A percentile compares a stretch with the other conserved stretches of the same genome.
phyloP scores from a whole-genome alignment of 2,329 filamentous ascomycete species.

The Fulvia fulva region DNA sequence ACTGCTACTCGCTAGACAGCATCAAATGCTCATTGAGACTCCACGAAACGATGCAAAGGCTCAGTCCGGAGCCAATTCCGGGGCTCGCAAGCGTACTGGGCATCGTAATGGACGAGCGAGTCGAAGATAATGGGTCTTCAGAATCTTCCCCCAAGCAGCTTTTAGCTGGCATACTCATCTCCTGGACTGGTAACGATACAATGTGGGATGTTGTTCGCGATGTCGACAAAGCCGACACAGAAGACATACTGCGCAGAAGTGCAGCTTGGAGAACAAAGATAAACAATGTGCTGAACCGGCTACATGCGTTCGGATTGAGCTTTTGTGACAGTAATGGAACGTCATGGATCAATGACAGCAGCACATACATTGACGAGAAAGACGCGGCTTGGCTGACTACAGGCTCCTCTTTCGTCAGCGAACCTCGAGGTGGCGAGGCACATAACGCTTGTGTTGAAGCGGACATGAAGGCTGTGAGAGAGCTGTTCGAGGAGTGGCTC shows the following conservation, averaged over 20 bases:
- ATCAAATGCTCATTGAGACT: conserved; percentile 1
- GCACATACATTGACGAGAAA: background rate
- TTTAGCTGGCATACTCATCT: background rate
- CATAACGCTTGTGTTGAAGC: background rate
- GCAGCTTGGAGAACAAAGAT: background rate
- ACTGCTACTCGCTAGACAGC: background rate
- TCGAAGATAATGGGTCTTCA: background rate
- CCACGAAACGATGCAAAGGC: too few species aligned
- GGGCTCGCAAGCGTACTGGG: too few species aligned
- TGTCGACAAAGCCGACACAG: background rate
- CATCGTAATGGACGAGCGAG: background rate
- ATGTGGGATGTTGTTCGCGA: background rate
- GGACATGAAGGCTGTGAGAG: background rate
- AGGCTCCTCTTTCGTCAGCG: background rate
- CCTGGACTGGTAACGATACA: background rate
- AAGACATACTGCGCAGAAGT: background rate
- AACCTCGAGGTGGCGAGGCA: background rate
- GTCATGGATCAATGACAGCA: background rate
- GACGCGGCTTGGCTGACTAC: conserved; percentile 1
- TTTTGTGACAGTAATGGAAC: background rate
- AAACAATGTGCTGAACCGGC: background rate
- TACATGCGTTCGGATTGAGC: background rate
- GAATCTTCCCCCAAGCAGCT: background rate
- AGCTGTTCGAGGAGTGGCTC: conserved; percentile 8
- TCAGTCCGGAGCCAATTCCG: too few species aligned